A percentile compares a stretch with the other conserved stretches of the same genome.
Evolutionary conservation across 768 basidiomycete species (phyloP).

Genomic region (Lactarius evosmus): DNA sequence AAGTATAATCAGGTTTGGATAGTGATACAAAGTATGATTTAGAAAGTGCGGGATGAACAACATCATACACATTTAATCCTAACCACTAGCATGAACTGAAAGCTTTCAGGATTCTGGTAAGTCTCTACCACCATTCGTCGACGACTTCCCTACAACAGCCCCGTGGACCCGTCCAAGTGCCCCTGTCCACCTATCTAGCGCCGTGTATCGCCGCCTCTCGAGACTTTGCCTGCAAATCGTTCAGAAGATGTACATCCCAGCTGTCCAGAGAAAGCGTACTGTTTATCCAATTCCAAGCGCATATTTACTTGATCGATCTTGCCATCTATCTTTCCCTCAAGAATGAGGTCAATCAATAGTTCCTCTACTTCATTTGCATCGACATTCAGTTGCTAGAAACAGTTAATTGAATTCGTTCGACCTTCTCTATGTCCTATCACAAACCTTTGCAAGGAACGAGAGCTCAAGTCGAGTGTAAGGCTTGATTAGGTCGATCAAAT

Average conservation of each 20-base stretch:
- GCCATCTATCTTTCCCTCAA: constrained; percentile 97
- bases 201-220: constrained; percentile 81
- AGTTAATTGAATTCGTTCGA: background rate
- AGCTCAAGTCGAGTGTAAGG: constrained; percentile 95
- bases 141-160: constrained; percentile 73
- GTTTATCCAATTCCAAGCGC: constrained; percentile 84
- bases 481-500: constrained; percentile 96
- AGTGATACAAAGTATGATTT: constrained; percentile 20
- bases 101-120: constrained; percentile 14
- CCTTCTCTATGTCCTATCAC: constrained; percentile 16
- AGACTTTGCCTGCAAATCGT: constrained; percentile 62
- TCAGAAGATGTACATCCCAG: constrained; percentile 17
- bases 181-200: constrained; percentile 78
- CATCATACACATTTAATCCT: constrained; percentile 3
- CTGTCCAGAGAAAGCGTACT: constrained; percentile 46
- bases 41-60: constrained; percentile 11
- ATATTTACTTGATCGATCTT: constrained; percentile 96
- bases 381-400: constrained; percentile 92
- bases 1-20: background rate
- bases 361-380: constrained; percentile 89
- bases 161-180: constrained; percentile 74
- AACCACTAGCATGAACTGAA: background rate
- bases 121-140: constrained; percentile 29
- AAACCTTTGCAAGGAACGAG: constrained; percentile 86
- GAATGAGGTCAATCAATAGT: constrained; percentile 85